Conservation (phyloP, 2,329 filamentous ascomycete genomes). For the Aspergillus sp. region DNA sequence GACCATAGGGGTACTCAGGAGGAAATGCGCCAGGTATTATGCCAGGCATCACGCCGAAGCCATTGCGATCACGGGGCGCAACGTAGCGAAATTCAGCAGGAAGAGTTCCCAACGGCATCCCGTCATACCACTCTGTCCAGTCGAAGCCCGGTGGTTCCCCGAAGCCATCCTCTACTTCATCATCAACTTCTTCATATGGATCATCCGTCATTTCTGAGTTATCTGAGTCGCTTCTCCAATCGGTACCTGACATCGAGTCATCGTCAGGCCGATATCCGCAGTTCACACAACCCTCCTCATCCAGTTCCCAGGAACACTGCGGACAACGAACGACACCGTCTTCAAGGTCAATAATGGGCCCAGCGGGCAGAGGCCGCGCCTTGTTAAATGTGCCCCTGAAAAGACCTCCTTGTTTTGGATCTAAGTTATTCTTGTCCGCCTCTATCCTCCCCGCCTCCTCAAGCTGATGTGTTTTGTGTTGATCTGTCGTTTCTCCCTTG, state of each 20-base stretch:
- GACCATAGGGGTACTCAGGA: neutral
- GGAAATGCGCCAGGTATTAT: neutral
- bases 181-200: conserved; percentile 15
- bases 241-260: conserved; percentile 38
- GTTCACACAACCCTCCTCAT: conserved; percentile 52
- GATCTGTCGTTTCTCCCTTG: conserved; percentile 61
- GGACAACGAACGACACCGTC: conserved; percentile 66
- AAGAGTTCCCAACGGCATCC: conserved; percentile 12
- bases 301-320: conserved; percentile 62
- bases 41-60: neutral
- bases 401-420: conserved; percentile 55
- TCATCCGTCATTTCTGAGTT: conserved; percentile 43
- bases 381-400: conserved; percentile 62
- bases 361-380: conserved; percentile 25
- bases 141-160: conserved; percentile 29
- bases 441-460: conserved; percentile 63
- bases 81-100: conserved; percentile 16
- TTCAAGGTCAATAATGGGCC: conserved; percentile 54
- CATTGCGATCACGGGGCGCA: neutral
- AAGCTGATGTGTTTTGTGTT: conserved; percentile 57
- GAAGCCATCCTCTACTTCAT: conserved; percentile 29
- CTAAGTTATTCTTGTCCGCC: conserved; percentile 56
- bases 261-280: conserved; percentile 57
- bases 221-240: conserved; percentile 47
- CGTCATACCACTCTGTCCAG: conserved; percentile 16